Base-by-base conservation (phyloP, 805 yeast genomes). In the Candida tibetensis region DNA sequence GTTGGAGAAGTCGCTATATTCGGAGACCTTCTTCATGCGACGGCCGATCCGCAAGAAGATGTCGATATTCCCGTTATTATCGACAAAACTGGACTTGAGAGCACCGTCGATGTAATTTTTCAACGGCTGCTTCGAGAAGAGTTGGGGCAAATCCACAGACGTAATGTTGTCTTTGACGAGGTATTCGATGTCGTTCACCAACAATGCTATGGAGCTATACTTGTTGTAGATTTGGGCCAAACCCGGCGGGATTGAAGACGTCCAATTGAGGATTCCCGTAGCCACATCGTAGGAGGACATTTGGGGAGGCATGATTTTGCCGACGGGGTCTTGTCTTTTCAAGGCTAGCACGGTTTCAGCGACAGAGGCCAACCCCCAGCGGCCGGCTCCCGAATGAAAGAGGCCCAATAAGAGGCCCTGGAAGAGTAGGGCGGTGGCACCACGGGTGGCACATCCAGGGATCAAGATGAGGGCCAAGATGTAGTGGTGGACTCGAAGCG, bases 351-450 rank as follows among this genome's bases (percentile, higher is more conserved):
- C 74, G 0, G 96, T 86, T 53, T 91, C 96, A 1, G 85, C 79
- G 40, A 91, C 79, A 10, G 96, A 81, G 2, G 95, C 97, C 52
- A 85, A 81, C 39, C 93, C 97, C 99, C 99, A 91, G 39, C 95
- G 69, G 0, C 95, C 78, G 1, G 87, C 79, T 0, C 99, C 99
- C 16, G 90, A 83, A 4, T 89, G 69, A 34, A 85, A 72, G 31
- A 91, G 66, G 0, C 97, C 99, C 0, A 87, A 57, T 17, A 91
- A 64, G 1, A 91, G 74, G 2, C 97, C 98, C 56, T 90, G 96
- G 53, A 86, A 83, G 6, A 83, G 50, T 47, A 84, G 68, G 0
- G 90, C 89, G 0, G 85, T 70, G 28, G 76, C 55, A 0, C 93
- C 90, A 46, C 79, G 68, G 0, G 91, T 85, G 2, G 81, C 72